A percentile compares a stretch with the other conserved stretches of the same genome.
phyloP scores from a whole-genome alignment of 805 yeast genomes.

The Lachancea thermotolerans region DNA sequence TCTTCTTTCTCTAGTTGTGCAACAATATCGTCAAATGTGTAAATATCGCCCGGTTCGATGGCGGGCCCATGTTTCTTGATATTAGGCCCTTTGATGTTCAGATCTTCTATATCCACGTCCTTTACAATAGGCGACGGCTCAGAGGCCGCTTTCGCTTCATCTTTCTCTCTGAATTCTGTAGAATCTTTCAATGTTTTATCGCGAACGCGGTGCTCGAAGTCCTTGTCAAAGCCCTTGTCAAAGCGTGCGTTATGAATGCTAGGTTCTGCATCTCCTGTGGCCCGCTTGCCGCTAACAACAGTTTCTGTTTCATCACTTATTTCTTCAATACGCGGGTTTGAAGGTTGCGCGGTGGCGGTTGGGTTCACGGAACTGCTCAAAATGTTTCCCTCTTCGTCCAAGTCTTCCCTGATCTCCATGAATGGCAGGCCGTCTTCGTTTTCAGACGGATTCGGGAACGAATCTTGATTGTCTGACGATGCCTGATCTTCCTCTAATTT shows the following conservation, averaged over 20 bases:
- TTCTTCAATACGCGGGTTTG: conserved; percentile 1
- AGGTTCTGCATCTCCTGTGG: not conserved
- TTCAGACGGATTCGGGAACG: conserved; percentile 7
- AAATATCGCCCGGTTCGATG: conserved; percentile 22
- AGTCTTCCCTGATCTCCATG: conserved; percentile 76
- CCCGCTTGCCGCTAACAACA: not conserved
- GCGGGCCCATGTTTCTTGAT: conserved; percentile 6
- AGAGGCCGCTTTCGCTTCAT: not conserved
- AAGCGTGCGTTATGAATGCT: not conserved
- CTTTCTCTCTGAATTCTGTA: not conserved
- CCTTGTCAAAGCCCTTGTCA: not conserved
- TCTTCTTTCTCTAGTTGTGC: conserved; percentile 28
- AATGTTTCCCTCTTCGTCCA: conserved; percentile 80
- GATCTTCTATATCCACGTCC: conserved; percentile 10
- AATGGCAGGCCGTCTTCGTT: conserved; percentile 52
- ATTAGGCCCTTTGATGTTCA: conserved; percentile 2
- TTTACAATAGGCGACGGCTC: conserved; percentile 4
- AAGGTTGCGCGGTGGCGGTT: not conserved
- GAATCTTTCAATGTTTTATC: not conserved
- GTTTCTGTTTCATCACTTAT: not conserved
- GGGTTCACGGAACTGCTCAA: conserved; percentile 20
- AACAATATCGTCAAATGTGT: conserved; percentile 31
- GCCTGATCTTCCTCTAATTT: conserved; percentile 3
- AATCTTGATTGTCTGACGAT: not conserved
- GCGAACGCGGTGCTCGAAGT: not conserved